A percentile compares a stretch with the other conserved stretches of the same genome.
phyloP scores from a whole-genome alignment of 2,329 filamentous ascomycete species.

The Myrmaecium sp. region DNA sequence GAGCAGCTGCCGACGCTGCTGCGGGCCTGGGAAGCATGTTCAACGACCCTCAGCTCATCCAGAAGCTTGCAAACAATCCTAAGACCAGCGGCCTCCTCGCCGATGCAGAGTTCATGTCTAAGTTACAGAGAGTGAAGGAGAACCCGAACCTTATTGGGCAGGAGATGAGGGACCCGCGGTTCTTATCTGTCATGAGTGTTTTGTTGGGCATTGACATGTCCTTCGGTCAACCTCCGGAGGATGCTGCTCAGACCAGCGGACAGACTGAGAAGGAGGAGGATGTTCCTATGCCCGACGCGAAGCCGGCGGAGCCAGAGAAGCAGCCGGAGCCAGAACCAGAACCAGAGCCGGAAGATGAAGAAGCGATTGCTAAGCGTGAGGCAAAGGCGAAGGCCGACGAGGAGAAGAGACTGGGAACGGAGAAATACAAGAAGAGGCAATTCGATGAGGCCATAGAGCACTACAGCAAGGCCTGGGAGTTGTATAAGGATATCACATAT shows the following conservation, averaged over 20 bases:
- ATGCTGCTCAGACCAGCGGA: constrained; percentile 21
- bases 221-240: constrained; percentile 39
- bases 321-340: constrained; percentile 41
- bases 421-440: constrained; percentile 95
- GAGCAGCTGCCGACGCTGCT: constrained; percentile 44
- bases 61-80: constrained; percentile 85
- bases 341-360: constrained; percentile 58
- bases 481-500: constrained; percentile 92
- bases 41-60: constrained; percentile 74
- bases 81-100: constrained; percentile 73
- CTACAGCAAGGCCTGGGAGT: constrained; percentile 88
- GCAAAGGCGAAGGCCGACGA: constrained; percentile 86
- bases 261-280: constrained; percentile 48
- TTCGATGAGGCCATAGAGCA: constrained; percentile 90
- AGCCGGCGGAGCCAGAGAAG: constrained; percentile 35
- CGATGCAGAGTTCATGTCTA: constrained; percentile 77
- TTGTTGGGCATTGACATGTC: constrained; percentile 87
- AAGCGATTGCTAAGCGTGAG: constrained; percentile 67
- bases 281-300: constrained; percentile 60
- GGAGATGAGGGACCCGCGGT: constrained; percentile 74
- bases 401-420: constrained; percentile 85
- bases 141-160: constrained; percentile 67
- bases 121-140: constrained; percentile 63
- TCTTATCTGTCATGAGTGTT: constrained; percentile 88
- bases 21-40: constrained; percentile 84